Conservation (phyloP, 139 green algal species). For the Volvox africanus region DNA sequence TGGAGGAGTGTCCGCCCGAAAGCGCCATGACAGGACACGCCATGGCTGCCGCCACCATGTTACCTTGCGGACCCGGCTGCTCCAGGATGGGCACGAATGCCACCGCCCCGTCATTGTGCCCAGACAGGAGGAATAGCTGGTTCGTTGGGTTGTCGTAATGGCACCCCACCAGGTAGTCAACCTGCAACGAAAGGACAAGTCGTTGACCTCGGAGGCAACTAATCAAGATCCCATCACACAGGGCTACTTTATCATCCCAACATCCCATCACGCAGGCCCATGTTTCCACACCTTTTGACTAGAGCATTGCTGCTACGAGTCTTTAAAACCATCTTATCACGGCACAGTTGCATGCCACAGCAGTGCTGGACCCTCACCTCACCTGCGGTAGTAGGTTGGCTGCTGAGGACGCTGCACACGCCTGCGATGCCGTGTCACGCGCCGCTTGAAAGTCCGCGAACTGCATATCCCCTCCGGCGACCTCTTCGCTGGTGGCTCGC, state of each 20-base stretch:
- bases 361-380: background rate
- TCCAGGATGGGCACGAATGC: slow-evolving; percentile 74
- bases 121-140: slow-evolving; percentile 73
- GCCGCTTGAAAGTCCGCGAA: slow-evolving; percentile 70
- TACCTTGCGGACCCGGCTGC: slow-evolving; percentile 34
- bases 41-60: slow-evolving; percentile 50
- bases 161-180: slow-evolving; percentile 80
- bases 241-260: background rate
- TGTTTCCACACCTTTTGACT: background rate
- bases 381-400: slow-evolving; percentile 10
- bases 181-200: slow-evolving; percentile 33
- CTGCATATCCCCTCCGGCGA: slow-evolving; percentile 53
- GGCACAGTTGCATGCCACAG: background rate
- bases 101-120: slow-evolving; percentile 65
- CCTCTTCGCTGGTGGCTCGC: slow-evolving; percentile 66
- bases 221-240: background rate
- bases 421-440: slow-evolving; percentile 25
- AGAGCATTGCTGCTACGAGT: background rate
- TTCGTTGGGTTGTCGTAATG: slow-evolving; percentile 66
- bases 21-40: slow-evolving; percentile 62
- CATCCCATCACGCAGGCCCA: too few relatives aligned
- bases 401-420: slow-evolving; percentile 45
- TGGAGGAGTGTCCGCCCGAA: slow-evolving; percentile 64
- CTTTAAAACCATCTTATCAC: background rate
- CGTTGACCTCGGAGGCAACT: background rate